Conservation (phyloP, 2,329 filamentous ascomycete genomes). For the Diatrype stigma region DNA sequence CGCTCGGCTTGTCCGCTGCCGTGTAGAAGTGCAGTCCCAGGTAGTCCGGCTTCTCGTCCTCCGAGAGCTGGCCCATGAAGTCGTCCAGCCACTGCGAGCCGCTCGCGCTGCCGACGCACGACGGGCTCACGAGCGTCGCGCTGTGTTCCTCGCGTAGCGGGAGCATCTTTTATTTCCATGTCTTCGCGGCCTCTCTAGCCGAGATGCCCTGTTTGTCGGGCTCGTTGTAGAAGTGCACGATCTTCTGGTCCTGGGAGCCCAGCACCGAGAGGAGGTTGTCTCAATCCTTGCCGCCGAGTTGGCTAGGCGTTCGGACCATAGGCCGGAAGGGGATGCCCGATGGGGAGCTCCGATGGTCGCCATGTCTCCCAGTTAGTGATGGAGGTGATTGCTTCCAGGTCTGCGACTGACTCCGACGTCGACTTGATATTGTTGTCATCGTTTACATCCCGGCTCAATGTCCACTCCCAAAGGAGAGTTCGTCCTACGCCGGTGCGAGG, state of each 20-base stretch:
- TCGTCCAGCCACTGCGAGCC: constrained; percentile 32
- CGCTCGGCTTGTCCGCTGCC: constrained; percentile 6
- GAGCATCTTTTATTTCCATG: constrained; percentile 31
- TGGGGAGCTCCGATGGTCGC: constrained; percentile 11
- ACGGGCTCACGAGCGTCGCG: constrained; percentile 32
- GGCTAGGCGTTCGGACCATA: constrained; percentile 33
- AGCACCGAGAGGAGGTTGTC: constrained; percentile 17
- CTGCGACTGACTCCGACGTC: constrained; percentile 1
- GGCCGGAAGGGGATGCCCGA: constrained; percentile 36
- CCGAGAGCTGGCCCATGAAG: constrained; percentile 30
- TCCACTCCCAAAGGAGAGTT: constrained; percentile 8
- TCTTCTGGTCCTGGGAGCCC: constrained; percentile 16
- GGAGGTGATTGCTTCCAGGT: neutral
- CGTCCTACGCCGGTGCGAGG: neutral
- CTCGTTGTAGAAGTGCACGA: constrained; percentile 40
- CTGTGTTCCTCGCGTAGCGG: constrained; percentile 10
- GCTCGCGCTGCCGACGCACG: constrained; percentile 29
- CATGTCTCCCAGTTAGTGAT: constrained; percentile 10
- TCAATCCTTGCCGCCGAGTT: constrained; percentile 34
- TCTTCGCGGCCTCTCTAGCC: constrained; percentile 27
- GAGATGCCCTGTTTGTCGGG: constrained; percentile 32
- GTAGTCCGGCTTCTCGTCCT: constrained; percentile 30
- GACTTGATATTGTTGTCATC: neutral
- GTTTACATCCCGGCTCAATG: constrained; percentile 2
- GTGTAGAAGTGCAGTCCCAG: constrained; percentile 36